Base-by-base conservation (phyloP, 1,284 basidiomycete species). In the Moniliophthora roreri region DNA sequence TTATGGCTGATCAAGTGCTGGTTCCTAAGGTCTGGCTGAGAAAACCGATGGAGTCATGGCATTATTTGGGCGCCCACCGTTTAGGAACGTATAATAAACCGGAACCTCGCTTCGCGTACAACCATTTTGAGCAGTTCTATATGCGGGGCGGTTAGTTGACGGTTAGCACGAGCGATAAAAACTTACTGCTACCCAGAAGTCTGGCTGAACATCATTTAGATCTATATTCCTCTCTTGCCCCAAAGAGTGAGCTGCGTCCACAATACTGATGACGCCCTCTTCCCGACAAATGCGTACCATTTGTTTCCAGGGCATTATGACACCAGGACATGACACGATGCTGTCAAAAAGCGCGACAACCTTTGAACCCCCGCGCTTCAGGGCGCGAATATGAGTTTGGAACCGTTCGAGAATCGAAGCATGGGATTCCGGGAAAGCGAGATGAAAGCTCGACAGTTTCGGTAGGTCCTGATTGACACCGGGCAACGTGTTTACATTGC, bases 181-280 rank as follows among this genome's bases (percentile, higher is more conserved):
- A 72, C 81, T 38, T 58, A 90, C 87, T 13, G 88, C 86, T 16
- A 90, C 74, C 82, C 86, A 93, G 65, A 93, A 93, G 69, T 95
- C 92, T 7, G 89, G 88, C 54, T 78, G 72, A 0, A 75, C 70
- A 47, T 76, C 71, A 7, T 73, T 74, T 40, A 93, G 60, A 64
- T 93, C 78, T 50, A 93, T 73, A 45, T 80, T 69, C 11, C 76
- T 18, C 37, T 58, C 54, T 58, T 84, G 82, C 0, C 92, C 92
- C 44, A 95, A 84, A 3, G 86, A 85, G 66, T 96, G 94, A 0
- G 94, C 94, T 0, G 78, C 94, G 61, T 97, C 94, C 13, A 97
- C 69, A 15, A 95, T 67, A 51, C 80, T 87, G 68, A 83, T 81
- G 1, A 87, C 78, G 2, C 81, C 82, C 50, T 86, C 82, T 57